Evolutionary conservation across 2,329 filamentous ascomycete genomes (phyloP), one percentile per base, ranked within the genome.

Genomic region (Aspergillus eucalypticola): DNA sequence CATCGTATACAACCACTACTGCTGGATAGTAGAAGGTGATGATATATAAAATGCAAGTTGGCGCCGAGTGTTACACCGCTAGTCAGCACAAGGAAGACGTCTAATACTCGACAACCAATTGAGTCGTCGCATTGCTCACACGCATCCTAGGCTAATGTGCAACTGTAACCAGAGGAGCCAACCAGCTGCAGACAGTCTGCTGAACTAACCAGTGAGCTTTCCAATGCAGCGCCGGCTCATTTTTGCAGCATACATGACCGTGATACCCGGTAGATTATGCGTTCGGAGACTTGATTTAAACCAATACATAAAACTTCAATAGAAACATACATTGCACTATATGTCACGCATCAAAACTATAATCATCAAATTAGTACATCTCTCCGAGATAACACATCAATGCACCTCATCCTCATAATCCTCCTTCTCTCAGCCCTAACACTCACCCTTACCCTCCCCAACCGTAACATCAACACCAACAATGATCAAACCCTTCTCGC

Each of bases 391-490:
- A 42, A 5, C 39, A n/a, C 4, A n/a, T n/a, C 8, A 63, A 54
- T 64, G 38, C 29, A 62, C 56, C 38, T 55, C 27, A 11, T 29
- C 32, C 59, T 35, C 32, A 50, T 51, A 60, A 61, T 35, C 32
- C 2, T 35, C 60, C 44, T 65, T 23, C 56, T 62, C 29, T 55
- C 60, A 41, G 62, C 62, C 38, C 46, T 49, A 38, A 57, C 48
- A 19, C 35, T 63, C 42, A 52, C 64, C 32, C 58, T 58, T 17
- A 41, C 53, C 8, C 35, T 63, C 35, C 19, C 50, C 58, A 32
- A 35, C 51, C 13, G 46, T 54, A 27, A 29, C 41, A 7, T 25
- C 25, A 29, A 17, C 46, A 29, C 25, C 27, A 50, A 50, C 25
- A 25, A 50, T 50, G n/a, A 27, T 13, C 15, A 44, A 59, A 39